phyloP scores from a whole-genome alignment of 1,284 basidiomycete species.

The Fomitopsis betulina region DNA sequence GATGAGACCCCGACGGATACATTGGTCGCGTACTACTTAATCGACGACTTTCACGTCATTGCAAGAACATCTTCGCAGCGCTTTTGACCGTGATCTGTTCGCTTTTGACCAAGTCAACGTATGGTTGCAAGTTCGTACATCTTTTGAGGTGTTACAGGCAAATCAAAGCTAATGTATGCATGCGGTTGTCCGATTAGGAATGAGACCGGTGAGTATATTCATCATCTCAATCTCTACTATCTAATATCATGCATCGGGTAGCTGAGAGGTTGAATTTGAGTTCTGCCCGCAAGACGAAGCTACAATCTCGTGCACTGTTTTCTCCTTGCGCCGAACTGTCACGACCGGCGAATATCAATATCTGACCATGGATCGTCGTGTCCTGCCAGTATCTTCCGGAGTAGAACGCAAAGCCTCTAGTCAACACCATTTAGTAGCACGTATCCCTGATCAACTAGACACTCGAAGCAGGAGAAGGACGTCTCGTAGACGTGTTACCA shows the following conservation, averaged over 20 bases:
- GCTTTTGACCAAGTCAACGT: neutral
- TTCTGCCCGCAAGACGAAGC: too few relatives aligned
- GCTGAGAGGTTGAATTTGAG: too few relatives aligned
- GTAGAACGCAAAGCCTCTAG: slow-evolving; percentile 13
- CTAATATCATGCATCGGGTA: too few relatives aligned
- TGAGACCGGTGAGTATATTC: too few relatives aligned
- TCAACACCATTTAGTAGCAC: slow-evolving; percentile 21
- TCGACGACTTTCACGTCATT: neutral
- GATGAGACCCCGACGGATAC: neutral
- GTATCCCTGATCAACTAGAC: slow-evolving; percentile 13
- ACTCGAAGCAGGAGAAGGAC: neutral
- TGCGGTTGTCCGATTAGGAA: too few relatives aligned
- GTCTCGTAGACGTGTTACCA: neutral
- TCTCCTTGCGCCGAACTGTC: too few relatives aligned
- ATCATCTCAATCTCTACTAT: too few relatives aligned
- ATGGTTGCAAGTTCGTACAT: neutral
- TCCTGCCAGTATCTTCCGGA: slow-evolving; percentile 17
- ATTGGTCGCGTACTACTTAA: neutral
- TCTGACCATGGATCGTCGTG: slow-evolving; percentile 17
- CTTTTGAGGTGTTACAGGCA: too few relatives aligned
- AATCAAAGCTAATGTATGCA: too few relatives aligned
- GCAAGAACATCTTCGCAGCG: neutral
- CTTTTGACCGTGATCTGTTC: neutral
- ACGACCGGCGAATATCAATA: neutral
- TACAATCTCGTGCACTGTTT: too few relatives aligned